These are phyloP conservation scores for Halophytophthora polymorphica DNA, from an alignment of 352 stramenopile genomes.

Conservation along the genomic window DNA sequence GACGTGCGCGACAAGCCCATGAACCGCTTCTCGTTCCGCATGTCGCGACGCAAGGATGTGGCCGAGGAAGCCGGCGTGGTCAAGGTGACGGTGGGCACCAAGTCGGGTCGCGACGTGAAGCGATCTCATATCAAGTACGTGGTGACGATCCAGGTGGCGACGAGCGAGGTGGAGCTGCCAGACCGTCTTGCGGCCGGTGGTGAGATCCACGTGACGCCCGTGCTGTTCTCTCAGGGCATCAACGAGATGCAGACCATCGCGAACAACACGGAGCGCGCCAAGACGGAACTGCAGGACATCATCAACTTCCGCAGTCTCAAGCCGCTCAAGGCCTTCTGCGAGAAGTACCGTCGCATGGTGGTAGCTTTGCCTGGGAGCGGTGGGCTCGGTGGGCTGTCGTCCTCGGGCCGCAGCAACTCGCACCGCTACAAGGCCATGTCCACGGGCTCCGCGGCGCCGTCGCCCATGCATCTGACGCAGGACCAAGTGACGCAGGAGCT, in stretches of 20 bases:
- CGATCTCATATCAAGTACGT: slow-evolving; percentile 79
- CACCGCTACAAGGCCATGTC: slow-evolving; percentile 59
- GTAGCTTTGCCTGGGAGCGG: slow-evolving; percentile 48
- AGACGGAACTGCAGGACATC: slow-evolving; percentile 87
- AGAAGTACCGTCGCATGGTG: slow-evolving; percentile 74
- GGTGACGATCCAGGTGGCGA: slow-evolving; percentile 78
- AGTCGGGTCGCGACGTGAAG: slow-evolving; percentile 43
- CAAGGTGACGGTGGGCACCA: slow-evolving; percentile 74
- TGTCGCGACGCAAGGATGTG: slow-evolving; percentile 78
- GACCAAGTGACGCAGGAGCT: slow-evolving; percentile 74
- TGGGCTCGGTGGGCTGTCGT: slow-evolving; percentile 26
- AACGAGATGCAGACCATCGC: slow-evolving; percentile 95
- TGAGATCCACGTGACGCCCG: slow-evolving; percentile 78
- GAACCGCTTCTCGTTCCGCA: slow-evolving; percentile 85
- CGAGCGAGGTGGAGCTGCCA: slow-evolving; percentile 70
- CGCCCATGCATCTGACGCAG: slow-evolving; percentile 57
- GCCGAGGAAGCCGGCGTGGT: slow-evolving; percentile 70
- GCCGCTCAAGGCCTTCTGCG: slow-evolving; percentile 75
- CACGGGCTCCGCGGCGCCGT: slow-evolving; percentile 41
- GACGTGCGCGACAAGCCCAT: slow-evolving; percentile 84
- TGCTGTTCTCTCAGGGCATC: slow-evolving; percentile 91
- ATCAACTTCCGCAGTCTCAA: slow-evolving; percentile 88
- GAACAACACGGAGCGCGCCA: slow-evolving; percentile 87
- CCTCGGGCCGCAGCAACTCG: slow-evolving; percentile 26
- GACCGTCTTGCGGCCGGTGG: slow-evolving; percentile 62